phyloP scores from a whole-genome alignment of 2,329 filamentous ascomycete species.

The Aspergillus sergii region DNA sequence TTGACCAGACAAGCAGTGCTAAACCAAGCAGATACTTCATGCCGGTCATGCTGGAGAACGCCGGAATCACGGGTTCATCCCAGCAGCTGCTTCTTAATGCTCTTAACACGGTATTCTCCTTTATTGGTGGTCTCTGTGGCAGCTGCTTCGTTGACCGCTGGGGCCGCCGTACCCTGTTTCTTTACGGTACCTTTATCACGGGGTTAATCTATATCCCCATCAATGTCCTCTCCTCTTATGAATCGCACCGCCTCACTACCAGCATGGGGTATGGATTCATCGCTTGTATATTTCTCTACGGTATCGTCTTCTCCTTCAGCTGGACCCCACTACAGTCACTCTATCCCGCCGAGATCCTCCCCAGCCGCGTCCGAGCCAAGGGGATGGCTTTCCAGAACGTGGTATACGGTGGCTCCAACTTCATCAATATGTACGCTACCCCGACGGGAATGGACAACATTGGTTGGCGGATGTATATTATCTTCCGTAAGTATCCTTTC shows the following conservation, averaged over 20 bases:
- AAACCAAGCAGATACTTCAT: constrained; percentile 9
- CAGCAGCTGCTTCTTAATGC: constrained; percentile 13
- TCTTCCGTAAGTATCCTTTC: constrained; percentile 3
- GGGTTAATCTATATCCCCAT: constrained; percentile 14
- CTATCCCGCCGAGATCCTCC: constrained; percentile 11
- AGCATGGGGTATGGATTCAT: constrained; percentile 15
- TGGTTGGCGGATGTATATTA: constrained; percentile 14
- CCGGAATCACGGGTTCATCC: constrained; percentile 6
- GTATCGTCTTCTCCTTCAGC: constrained; percentile 10
- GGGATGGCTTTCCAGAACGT: constrained; percentile 12
- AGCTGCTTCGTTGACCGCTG: constrained; percentile 13
- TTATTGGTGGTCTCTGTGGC: constrained; percentile 9
- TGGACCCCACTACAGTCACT: constrained; percentile 13
- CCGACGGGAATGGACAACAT: constrained; percentile 11
- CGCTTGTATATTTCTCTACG: constrained; percentile 12
- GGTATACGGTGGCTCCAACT: constrained; percentile 6
- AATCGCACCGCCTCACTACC: not conserved
- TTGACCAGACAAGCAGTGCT: not conserved
- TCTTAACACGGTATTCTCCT: constrained; percentile 11
- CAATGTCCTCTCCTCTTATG: constrained; percentile 8
- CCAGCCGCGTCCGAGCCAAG: constrained; percentile 11
- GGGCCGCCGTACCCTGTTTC: constrained; percentile 13
- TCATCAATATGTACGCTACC: constrained; percentile 14
- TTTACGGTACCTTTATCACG: constrained; percentile 13
- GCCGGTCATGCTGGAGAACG: constrained; percentile 13